Evolutionary conservation across 2,329 filamentous ascomycete genomes (phyloP).

Genomic region (Aspergillus pseudonomiae): DNA sequence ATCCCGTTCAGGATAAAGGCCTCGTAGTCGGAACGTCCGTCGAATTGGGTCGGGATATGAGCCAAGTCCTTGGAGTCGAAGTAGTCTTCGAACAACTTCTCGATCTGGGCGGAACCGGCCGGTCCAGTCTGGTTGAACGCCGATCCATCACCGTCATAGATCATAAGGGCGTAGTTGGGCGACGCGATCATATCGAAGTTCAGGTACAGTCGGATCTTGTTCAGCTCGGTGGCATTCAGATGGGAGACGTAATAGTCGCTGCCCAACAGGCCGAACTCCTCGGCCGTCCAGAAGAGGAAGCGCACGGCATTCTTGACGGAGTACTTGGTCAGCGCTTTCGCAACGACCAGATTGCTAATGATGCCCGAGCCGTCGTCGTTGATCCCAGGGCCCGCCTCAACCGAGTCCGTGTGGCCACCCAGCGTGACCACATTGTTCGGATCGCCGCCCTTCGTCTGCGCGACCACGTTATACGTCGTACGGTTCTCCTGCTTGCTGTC

Average conservation of each 20-base stretch:
- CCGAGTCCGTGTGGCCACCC: constrained; percentile 65
- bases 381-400: constrained; percentile 68
- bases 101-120: constrained; percentile 68
- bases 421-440: constrained; percentile 61
- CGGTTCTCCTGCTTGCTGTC: constrained; percentile 50
- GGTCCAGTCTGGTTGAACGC: constrained; percentile 58
- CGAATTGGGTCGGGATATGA: constrained; percentile 73
- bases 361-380: constrained; percentile 77
- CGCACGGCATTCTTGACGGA: constrained; percentile 71
- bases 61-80: constrained; percentile 65
- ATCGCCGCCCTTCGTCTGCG: constrained; percentile 61
- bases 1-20: constrained; percentile 75
- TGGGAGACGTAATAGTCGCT: constrained; percentile 59
- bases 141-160: constrained; percentile 53
- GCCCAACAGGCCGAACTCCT: constrained; percentile 66
- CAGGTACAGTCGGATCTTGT: constrained; percentile 67
- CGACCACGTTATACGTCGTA: constrained; percentile 62
- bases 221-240: constrained; percentile 52
- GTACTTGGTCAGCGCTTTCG: constrained; percentile 68
- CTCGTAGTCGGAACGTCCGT: constrained; percentile 79
- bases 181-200: constrained; percentile 74
- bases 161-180: constrained; percentile 60
- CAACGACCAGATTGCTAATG: constrained; percentile 62
- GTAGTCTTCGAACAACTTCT: constrained; percentile 69
- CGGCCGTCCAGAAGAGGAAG: constrained; percentile 68